Base-by-base conservation (phyloP, 768 basidiomycete genomes). In the Xerocomellus intermedius region DNA sequence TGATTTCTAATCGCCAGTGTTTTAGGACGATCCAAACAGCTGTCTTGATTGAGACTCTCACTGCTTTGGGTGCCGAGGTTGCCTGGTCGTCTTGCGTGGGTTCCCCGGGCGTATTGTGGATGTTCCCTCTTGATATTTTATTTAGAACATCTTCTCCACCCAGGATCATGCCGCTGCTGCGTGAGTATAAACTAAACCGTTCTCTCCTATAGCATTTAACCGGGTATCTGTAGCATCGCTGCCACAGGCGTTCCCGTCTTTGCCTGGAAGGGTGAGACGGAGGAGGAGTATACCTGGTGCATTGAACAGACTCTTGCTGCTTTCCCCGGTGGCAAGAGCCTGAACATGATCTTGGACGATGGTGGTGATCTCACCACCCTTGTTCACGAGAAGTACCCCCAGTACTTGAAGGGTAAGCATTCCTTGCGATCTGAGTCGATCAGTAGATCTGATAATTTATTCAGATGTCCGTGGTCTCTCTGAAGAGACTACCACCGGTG, bases 191-290 rank as follows among this genome's bases (percentile, higher is more conserved):
- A 41, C 10, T 55, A 42, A 38, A 33, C 24, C 14, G 1, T 46
- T 22, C 4, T 36, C 42, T 43, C 33, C 1, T 9, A 41, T 35
- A 13, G 24, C 52, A 44, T 41, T 21, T 60, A 37, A 63, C 48
- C 8, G 14, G 35, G 3, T 28, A 5, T 57, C 12, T 52, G 21
- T 65, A 93, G 91, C 62, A 98, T 98, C 61, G 96, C 96, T 61
- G 96, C 94, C 17, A 98, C 97, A 56, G 96, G 96, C 63, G 91
- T 98, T 52, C 97, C 97, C 62, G 97, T 98, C 67, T 99, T 86
- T 69, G 97, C 97, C 39, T 99, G 97, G 97, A 99, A 99, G 79
- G 97, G 97, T 53, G 97, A 99, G 80, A 95, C 95, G 43, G 97
- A 98, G 71, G 97, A 98, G 74, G 97, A 99, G 73, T 98, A 98